These are phyloP conservation scores for Candida nanaspora DNA, from an alignment of 805 yeast species.

Conservation along the genomic window DNA sequence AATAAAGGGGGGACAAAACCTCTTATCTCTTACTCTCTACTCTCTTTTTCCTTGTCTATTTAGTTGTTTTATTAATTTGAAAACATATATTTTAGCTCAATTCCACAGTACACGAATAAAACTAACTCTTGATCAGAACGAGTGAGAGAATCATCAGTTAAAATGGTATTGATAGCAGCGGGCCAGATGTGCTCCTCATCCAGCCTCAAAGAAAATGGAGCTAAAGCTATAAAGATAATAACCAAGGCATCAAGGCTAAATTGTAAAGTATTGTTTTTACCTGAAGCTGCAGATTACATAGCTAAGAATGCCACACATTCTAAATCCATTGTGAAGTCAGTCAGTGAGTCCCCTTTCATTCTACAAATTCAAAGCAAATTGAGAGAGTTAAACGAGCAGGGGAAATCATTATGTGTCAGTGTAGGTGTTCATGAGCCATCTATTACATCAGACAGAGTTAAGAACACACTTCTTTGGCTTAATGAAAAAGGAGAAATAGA, in stretches of 20 bases:
- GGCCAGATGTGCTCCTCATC: constrained; percentile 82
- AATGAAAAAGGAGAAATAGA: constrained; percentile 54
- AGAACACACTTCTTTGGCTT: constrained; percentile 71
- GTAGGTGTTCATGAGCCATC: constrained; percentile 89
- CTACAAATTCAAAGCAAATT: constrained; percentile 41
- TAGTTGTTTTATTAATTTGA: too few species aligned
- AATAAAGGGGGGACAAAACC: too few species aligned
- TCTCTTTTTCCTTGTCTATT: too few species aligned
- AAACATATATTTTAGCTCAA: too few species aligned
- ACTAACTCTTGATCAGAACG: too few species aligned
- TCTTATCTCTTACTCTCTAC: too few species aligned
- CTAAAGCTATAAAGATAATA: constrained; percentile 51
- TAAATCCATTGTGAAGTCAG: constrained; percentile 43
- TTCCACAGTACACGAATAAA: too few species aligned
- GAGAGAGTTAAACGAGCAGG: constrained; percentile 27
- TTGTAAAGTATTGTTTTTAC: constrained; percentile 71
- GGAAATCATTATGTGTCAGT: constrained; percentile 52
- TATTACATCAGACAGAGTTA: constrained; percentile 37
- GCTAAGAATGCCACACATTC: constrained; percentile 67
- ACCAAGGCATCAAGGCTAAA: constrained; percentile 52
- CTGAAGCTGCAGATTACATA: constrained; percentile 90
- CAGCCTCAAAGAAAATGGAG: constrained; percentile 51
- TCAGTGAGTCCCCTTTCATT: constrained; percentile 34
- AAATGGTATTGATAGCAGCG: constrained; percentile 65
- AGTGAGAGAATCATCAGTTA: too few species aligned